Evolutionary conservation across 768 basidiomycete genomes (phyloP), one percentile per base, ranked within the genome.

Genomic region (Termitomyces sp.): DNA sequence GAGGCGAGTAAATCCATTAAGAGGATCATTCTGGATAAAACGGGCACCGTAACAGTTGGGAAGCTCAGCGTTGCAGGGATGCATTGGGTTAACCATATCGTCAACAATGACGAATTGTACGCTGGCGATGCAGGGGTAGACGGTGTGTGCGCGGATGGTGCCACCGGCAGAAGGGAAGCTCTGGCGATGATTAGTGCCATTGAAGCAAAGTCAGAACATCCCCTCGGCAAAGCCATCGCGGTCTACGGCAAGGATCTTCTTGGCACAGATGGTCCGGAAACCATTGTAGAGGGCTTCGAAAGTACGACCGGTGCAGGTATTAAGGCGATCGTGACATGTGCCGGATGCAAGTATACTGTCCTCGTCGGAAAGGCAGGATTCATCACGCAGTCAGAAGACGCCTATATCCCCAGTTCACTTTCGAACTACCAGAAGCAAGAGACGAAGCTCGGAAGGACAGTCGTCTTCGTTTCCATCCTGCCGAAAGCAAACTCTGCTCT

Each of bases 21-120:
- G 69, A 80, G 86, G 14, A 85, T 98, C 61, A 84, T 97, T 0
- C 69, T 98, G 49, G 97, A 99, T 81, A 99, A 99, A 80, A 99
- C 97, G 0, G 97, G 97, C 12, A 99, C 97, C 0, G 86, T 99
- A 12, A 99, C 97, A 0, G 82, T 93, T 47, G 97, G 97, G n/a
- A 97, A 93, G 74, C 81, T 98, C 66, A 85, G 78, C 33, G 91
- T 99, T 51, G 81, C 82, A 3, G 87, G 84, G 0, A 74, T 92
- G 54, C 80, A 79, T 43, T 99, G 96, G 97, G 87, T 81, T 12
- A 51, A 27, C 34, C 64, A 43, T 45, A 59, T 51, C 67, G 56
- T 51, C 27, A 58, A 45, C 27, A 65, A 75, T 60, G 71, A 74
- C 5, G 78, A 79, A 58, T 55, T 76, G 40, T 79, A 81, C 52